Conservation (phyloP, 225 moss, liverwort and hornwort genomes). For the Polytrichum commune region DNA sequence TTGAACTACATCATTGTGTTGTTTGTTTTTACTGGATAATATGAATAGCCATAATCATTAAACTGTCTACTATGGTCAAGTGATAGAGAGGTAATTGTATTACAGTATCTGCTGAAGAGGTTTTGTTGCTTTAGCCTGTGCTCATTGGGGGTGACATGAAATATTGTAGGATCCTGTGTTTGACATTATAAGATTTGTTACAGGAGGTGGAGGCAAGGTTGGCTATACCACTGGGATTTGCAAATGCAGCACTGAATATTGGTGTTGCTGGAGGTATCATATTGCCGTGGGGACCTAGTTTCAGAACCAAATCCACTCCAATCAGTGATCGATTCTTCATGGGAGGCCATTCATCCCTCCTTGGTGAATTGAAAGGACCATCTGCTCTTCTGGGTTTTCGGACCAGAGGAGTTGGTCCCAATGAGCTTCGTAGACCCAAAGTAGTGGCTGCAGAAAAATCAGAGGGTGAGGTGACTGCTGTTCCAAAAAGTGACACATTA, state of each 20-base stretch:
- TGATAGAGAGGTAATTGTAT: no score
- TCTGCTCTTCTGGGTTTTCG: constrained; percentile 91
- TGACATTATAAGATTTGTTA: constrained; percentile 7
- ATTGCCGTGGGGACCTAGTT: constrained; percentile 89
- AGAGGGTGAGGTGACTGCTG: constrained; percentile 30
- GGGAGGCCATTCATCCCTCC: constrained; percentile 96
- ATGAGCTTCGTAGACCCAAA: constrained; percentile 63
- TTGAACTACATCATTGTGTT: no score
- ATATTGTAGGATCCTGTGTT: no score
- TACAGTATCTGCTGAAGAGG: no score
- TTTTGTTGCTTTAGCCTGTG: no score
- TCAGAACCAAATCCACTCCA: constrained; percentile 63
- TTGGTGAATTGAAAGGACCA: constrained; percentile 94
- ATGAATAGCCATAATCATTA: no score
- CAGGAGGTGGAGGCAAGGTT: constrained; percentile 94
- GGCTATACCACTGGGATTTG: constrained; percentile 74
- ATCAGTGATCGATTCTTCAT: constrained; percentile 98
- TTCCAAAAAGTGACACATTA: constrained; percentile 66
- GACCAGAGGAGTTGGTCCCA: constrained; percentile 97
- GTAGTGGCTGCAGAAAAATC: constrained; percentile 26
- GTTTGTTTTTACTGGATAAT: no score
- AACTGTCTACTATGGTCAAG: no score
- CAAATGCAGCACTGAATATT: constrained; percentile 87
- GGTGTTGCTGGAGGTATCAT: constrained; percentile 90
- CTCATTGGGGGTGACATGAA: no score